Conservation (phyloP, 1,139 yeast genomes). For the Diutina scorzettiae region DNA sequence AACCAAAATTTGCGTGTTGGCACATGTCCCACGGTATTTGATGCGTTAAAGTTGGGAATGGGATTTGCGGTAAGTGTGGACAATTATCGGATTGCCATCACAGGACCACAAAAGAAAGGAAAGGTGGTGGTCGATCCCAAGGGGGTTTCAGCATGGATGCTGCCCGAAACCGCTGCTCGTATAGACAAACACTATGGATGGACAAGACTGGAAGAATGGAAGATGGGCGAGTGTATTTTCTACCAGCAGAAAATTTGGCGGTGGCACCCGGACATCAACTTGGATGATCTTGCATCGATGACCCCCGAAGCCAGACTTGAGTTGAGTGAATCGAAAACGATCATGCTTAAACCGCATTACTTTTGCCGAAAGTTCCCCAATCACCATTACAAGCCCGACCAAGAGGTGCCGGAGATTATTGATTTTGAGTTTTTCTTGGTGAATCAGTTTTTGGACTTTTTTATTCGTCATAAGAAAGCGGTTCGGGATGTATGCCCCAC, state of each 20-base stretch:
- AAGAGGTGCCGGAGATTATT: constrained; percentile 18
- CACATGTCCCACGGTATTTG: constrained; percentile 55
- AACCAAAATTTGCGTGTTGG: constrained; percentile 50
- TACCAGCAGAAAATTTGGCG: constrained; percentile 68
- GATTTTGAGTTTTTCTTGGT: constrained; percentile 54
- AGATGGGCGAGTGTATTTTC: constrained; percentile 66
- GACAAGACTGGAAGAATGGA: constrained; percentile 52
- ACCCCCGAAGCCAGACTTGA: constrained; percentile 20
- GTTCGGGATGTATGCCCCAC: constrained; percentile 36
- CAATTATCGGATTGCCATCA: constrained; percentile 48
- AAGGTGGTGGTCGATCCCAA: constrained; percentile 48
- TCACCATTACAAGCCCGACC: constrained; percentile 11
- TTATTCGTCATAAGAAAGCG: constrained; percentile 32
- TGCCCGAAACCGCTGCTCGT: constrained; percentile 21
- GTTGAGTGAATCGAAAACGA: constrained; percentile 19
- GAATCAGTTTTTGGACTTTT: constrained; percentile 47
- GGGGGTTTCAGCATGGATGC: constrained; percentile 61
- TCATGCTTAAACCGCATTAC: constrained; percentile 19
- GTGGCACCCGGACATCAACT: constrained; percentile 23
- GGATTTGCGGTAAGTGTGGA: constrained; percentile 60
- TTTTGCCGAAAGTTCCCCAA: constrained; percentile 19
- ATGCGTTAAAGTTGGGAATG: constrained; percentile 54
- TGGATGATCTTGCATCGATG: constrained; percentile 12
- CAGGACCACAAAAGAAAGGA: constrained; percentile 65
- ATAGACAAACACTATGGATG: constrained; percentile 61